Conservation (phyloP, 140 eudicot species). For the Anethum foeniculum region DNA sequence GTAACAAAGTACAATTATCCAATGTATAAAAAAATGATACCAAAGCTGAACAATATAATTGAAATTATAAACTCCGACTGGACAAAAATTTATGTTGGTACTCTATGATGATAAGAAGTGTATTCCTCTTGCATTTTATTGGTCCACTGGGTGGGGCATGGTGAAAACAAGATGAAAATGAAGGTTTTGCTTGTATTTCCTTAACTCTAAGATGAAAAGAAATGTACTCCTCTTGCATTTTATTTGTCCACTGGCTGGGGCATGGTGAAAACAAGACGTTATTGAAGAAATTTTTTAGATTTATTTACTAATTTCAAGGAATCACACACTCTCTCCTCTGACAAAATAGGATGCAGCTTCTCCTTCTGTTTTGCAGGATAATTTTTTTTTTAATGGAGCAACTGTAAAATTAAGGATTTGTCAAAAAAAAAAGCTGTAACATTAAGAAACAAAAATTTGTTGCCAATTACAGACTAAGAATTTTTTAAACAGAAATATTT, state of each 20-base stretch:
- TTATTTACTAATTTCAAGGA: not conserved
- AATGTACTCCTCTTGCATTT: not conserved
- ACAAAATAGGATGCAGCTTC: not conserved
- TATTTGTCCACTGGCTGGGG: not conserved
- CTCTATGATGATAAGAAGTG: not conserved
- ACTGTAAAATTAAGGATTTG: not conserved
- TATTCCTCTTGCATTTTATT: not conserved
- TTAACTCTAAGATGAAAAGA: too few species aligned
- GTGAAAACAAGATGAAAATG: not conserved
- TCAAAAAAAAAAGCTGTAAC: not conserved
- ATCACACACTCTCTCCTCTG: not conserved
- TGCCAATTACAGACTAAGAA: not conserved
- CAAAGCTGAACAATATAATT: not conserved
- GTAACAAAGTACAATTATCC: not conserved
- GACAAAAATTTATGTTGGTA: not conserved
- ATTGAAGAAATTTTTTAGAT: not conserved
- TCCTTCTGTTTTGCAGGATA: not conserved
- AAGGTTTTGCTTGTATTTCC: not conserved
- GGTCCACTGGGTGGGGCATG: not conserved
- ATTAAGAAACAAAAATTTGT: not conserved
- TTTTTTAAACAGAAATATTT: not conserved
- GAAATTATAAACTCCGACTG: not conserved
- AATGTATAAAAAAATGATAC: not conserved
- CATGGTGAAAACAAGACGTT: not conserved
- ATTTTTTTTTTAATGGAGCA: not conserved